Evolutionary conservation across 345 rosid genomes (phyloP), one percentile per base, ranked within the genome.

Genomic region (Brassica incana): DNA sequence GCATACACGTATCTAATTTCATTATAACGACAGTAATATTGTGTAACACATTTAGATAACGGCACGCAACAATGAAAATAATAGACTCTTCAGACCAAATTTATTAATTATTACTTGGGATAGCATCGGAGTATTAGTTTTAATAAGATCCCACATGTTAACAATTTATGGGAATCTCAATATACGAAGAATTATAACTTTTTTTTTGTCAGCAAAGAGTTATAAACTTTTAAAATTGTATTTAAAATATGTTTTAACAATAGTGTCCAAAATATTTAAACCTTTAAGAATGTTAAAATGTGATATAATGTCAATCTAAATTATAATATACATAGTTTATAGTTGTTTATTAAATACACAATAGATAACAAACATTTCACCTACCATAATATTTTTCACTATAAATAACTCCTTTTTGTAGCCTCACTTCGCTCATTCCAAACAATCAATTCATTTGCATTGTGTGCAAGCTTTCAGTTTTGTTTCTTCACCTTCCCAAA

Each of bases 391-490:
- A n/a, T 68, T 63, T 33, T 29, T 35, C 71, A 29, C 72, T 81
- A 88, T 81, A 87, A 73, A 80, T 83, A 35, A 54, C 63, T 67
- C 45, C 18, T 64, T 61, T 52, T 68, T 40, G 40, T 25, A 65
- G 63, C 85, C 81, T 65, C 78, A 14, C 43, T 67, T 83, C 70
- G 72, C 60, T 80, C 75, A 65, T 15, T 64, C 35, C 43, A 67
- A 68, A 54, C 67, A 74, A 77, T 76, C 78, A 74, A 73, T 78
- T 73, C 81, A 61, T 68, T 81, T 50, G 74, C 84, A 67, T 72
- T 72, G 68, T 73, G 14, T 16, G 29, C 5, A 77, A 45, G 52
- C 15, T 50, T 70, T 29, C 11, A 35, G 65, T 61, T 36, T 73
- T 16, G 23, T 30, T 40, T 71, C 59, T 68, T 36, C 72, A 1